phyloP scores from a whole-genome alignment of 257 asterid species.

The Scutellaria minor region DNA sequence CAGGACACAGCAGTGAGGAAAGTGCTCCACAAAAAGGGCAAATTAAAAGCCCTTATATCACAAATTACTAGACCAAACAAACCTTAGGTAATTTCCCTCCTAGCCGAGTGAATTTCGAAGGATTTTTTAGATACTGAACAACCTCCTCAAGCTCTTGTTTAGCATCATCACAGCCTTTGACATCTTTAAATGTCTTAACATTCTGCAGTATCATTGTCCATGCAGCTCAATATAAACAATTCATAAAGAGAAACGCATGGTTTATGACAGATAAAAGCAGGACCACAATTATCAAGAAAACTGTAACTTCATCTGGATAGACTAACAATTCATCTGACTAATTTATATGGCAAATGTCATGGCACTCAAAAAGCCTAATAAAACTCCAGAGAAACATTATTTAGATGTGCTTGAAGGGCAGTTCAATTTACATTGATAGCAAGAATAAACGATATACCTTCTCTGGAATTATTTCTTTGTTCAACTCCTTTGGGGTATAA shows the following conservation, averaged over 20 bases:
- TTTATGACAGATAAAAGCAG: slow-evolving; percentile 6
- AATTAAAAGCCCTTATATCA: neutral
- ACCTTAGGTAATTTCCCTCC: slow-evolving; percentile 99
- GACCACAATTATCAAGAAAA: neutral
- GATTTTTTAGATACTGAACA: slow-evolving; percentile 95
- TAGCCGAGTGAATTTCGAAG: slow-evolving; percentile 86
- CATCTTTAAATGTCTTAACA: slow-evolving; percentile 97
- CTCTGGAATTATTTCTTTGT: slow-evolving; percentile 86
- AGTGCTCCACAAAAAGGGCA: slow-evolving; percentile 19
- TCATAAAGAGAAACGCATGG: neutral
- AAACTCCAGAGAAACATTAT: neutral
- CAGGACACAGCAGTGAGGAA: slow-evolving; percentile 22
- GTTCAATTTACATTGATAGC: slow-evolving; percentile 9
- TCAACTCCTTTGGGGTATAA: slow-evolving; percentile 81
- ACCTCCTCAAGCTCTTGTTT: slow-evolving; percentile 99
- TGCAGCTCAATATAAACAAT: slow-evolving; percentile 18
- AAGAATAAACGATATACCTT: slow-evolving; percentile 54
- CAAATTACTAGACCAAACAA: slow-evolving; percentile 34
- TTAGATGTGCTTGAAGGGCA: slow-evolving; percentile 1
- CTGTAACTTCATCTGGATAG: slow-evolving; percentile 10
- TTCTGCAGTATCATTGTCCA: slow-evolving; percentile 54
- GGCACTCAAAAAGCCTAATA: slow-evolving; percentile 12
- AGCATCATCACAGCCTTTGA: slow-evolving; percentile 99
- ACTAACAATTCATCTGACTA: slow-evolving; percentile 3
- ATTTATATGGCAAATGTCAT: neutral